Evolutionary conservation across 495 filamentous ascomycete genomes (phyloP).

Genomic region (Neurospora sp.): DNA sequence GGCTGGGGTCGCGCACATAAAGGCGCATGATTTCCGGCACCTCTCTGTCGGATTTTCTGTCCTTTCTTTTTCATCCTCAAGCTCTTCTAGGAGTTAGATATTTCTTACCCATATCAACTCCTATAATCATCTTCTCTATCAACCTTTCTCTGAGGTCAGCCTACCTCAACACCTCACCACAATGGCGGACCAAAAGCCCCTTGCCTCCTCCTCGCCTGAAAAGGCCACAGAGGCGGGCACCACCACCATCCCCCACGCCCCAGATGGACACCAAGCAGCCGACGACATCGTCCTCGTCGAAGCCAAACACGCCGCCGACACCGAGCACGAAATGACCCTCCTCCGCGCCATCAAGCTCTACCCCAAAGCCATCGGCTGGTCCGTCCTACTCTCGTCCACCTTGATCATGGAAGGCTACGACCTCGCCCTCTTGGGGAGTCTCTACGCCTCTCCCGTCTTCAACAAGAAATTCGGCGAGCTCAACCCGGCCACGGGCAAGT

Average conservation of each 20-base stretch:
- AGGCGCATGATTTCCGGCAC: background rate
- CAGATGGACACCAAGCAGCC: background rate
- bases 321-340: slow-evolving; percentile 32
- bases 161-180: background rate
- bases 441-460: slow-evolving; percentile 26
- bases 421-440: slow-evolving; percentile 23
- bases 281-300: slow-evolving; percentile 8
- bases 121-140: background rate
- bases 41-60: background rate
- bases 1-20: background rate
- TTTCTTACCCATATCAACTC: no score
- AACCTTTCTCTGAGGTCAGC: background rate
- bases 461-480: slow-evolving; percentile 24
- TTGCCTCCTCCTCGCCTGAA: background rate
- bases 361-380: slow-evolving; percentile 41
- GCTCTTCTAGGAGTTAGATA: background rate
- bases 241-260: background rate
- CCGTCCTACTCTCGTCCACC: slow-evolving; percentile 37
- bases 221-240: background rate
- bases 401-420: slow-evolving; percentile 52
- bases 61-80: background rate
- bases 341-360: slow-evolving; percentile 30
- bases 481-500: slow-evolving; percentile 12
- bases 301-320: slow-evolving; percentile 19
- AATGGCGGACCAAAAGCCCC: background rate